A percentile compares a stretch with the other conserved stretches of the same genome.
These are phyloP conservation scores for Dioscorea alata DNA, from an alignment of 106 monocot species.

Conservation along the genomic window DNA sequence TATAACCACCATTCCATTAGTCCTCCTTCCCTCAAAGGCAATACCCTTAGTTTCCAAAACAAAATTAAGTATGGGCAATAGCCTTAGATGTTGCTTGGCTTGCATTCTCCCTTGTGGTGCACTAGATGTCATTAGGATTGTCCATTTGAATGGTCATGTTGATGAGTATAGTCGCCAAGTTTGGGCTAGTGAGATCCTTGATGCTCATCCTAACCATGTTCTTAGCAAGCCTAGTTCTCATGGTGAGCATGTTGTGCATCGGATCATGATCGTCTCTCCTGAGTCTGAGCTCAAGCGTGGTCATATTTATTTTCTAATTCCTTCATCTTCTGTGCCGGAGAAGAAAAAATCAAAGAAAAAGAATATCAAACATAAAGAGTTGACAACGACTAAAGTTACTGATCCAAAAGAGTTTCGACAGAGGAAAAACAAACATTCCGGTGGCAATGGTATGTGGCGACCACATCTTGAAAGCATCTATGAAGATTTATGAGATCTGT, in stretches of 20 bases:
- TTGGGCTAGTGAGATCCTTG: constrained; percentile 37
- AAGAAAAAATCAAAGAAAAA: constrained; percentile 16
- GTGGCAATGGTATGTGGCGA: constrained; percentile 29
- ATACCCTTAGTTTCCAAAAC: background rate
- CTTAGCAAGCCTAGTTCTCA: constrained; percentile 33
- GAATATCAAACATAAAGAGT: background rate
- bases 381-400: background rate
- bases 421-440: constrained; percentile 8
- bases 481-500: constrained; percentile 23
- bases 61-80: constrained; percentile 37
- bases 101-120: constrained; percentile 54
- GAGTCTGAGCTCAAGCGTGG: constrained; percentile 38
- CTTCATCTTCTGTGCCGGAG: constrained; percentile 1
- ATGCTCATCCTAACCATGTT: constrained; percentile 37
- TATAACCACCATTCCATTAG: background rate
- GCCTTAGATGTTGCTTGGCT: constrained; percentile 45
- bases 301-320: constrained; percentile 48
- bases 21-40: background rate
- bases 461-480: constrained; percentile 58
- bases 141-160: constrained; percentile 46
- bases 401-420: constrained; percentile 8
- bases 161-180: constrained; percentile 38
- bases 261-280: constrained; percentile 33
- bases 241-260: background rate
- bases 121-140: constrained; percentile 42